These are phyloP conservation scores for Thamnidium elegans DNA, from an alignment of 192 early-diverging fungal genomes.

Conservation along the genomic window DNA sequence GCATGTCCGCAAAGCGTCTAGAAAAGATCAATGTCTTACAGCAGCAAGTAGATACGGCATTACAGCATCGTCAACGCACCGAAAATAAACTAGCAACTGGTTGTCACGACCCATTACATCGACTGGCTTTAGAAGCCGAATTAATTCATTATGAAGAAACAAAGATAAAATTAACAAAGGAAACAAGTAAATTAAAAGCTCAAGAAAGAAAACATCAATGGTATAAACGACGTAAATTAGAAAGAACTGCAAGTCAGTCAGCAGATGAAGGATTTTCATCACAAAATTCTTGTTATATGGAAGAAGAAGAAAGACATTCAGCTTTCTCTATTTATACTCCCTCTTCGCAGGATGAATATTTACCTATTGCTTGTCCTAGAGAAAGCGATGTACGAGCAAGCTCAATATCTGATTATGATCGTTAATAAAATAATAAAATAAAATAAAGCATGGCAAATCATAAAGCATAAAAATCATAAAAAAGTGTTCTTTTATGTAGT, in stretches of 20 bases:
- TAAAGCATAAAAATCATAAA: no score
- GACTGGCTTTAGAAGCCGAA: constrained; percentile 11
- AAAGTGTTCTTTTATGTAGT: background rate
- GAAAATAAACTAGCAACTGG: background rate
- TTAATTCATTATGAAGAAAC: constrained; percentile 35
- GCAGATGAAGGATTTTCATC: constrained; percentile 1
- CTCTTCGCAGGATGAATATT: background rate
- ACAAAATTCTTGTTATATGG: background rate
- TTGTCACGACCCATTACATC: background rate
- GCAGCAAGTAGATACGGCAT: constrained; percentile 35
- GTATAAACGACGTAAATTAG: constrained; percentile 51
- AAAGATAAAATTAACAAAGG: background rate
- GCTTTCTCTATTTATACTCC: background rate
- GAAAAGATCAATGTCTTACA: constrained; percentile 35
- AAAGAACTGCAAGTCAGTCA: constrained; percentile 14
- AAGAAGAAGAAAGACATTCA: background rate
- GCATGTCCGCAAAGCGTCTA: constrained; percentile 34
- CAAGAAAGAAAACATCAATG: constrained; percentile 62
- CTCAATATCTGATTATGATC: background rate
- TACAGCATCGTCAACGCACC: constrained; percentile 15
- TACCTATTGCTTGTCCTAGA: constrained; percentile 3
- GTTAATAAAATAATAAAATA: no score
- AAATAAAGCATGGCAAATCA: no score
- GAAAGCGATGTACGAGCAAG: constrained; percentile 14
- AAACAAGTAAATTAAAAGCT: constrained; percentile 35